Conservation (phyloP, 148 eudicot genomes). For the Chenopodium berlandieri region DNA sequence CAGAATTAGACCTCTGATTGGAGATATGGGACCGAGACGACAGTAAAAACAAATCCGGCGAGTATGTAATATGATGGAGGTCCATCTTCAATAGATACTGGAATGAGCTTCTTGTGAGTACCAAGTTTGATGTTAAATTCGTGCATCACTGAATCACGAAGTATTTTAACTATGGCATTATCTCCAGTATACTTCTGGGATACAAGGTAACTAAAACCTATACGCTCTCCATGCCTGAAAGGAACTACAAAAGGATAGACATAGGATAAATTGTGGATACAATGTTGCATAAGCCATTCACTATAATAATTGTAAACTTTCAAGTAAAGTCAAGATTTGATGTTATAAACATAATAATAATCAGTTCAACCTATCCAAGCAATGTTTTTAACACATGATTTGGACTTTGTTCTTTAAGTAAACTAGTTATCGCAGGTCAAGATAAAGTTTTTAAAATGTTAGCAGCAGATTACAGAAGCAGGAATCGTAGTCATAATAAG, state of each 20-base stretch:
- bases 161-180: constrained; percentile 56
- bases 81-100: constrained; percentile 64
- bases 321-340: background rate
- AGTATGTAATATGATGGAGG: constrained; percentile 88
- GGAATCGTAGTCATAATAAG: background rate
- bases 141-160: constrained; percentile 55
- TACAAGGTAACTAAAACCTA: constrained; percentile 78
- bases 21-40: constrained; percentile 83
- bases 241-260: constrained; percentile 47
- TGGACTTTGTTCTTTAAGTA: background rate
- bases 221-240: constrained; percentile 90
- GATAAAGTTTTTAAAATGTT: background rate
- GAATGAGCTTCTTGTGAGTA: constrained; percentile 59
- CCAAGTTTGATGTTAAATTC: constrained; percentile 57
- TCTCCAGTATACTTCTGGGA: constrained; percentile 85
- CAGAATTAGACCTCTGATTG: constrained; percentile 64
- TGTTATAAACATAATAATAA: background rate
- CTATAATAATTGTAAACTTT: background rate
- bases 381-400: background rate
- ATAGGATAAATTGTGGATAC: background rate
- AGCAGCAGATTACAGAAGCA: background rate
- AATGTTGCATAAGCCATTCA: background rate
- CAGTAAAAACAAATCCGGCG: constrained; percentile 83
- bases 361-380: background rate
- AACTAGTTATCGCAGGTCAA: background rate